Evolutionary conservation across 768 basidiomycete genomes (phyloP), one percentile per base, ranked within the genome.

Genomic region (Flagelloscypha sp.): DNA sequence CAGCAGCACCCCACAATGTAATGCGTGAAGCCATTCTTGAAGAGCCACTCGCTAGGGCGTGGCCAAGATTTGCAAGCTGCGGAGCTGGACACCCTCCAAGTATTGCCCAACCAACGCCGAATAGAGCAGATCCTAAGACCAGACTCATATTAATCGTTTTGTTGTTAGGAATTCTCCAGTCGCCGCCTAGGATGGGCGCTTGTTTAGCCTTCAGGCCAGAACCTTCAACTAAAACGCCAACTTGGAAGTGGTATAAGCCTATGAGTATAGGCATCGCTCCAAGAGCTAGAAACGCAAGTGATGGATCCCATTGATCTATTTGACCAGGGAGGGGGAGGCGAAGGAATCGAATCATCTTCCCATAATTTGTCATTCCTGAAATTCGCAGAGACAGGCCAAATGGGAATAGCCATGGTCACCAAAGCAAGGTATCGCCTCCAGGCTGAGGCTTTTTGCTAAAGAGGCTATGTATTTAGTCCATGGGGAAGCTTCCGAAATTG

Each of bases 71-170:
- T 21, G 79, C 66, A 12, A 80, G 55, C n/a, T 59, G 74, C 7
- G 78, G 76, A 12, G 76, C 78, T 40, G 75, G 77, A 52, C 78
- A 80, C 31, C 79, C 54, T 22, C 78, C 78, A 35, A 64, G 56
- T 24, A 73, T 46, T 5, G 71, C 78, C 78, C 78, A 80, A 1
- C 78, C 77, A 18, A 75, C 41, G 31, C 78, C 77, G 50, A 80
- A 80, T 24, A 76, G 41, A 12, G 67, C 62, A 8, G 74, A 64
- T 15, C 78, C 78, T 20, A 48, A 36, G 6, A 80, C 28, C 19
- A 80, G 60, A 41, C 50, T 63, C 17, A 41, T 32, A 44, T 79
- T 70, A 12, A 79, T 56, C 22, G 50, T 43, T 12, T 56, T 58
- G 22, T 44, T 53, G 21, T 58, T 58, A 4, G 67, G 66, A 17